Base-by-base conservation (phyloP, 75 land plant species). In the Azolla pinnata region DNA sequence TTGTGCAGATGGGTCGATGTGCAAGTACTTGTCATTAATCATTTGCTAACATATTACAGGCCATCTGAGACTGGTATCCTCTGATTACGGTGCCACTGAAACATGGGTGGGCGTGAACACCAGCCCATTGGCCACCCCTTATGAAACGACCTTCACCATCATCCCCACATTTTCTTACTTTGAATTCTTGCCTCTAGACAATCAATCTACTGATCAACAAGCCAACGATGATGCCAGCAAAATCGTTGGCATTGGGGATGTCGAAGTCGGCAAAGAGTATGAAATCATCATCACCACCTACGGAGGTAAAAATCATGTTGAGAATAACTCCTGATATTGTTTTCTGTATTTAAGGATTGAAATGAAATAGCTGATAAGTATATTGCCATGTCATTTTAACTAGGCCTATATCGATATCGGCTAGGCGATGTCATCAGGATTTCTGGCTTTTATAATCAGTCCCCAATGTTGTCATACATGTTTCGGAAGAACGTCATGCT, bases 81-180 rank as follows among this genome's bases (percentile, higher is more conserved):
- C 69, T 3, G 88, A 79, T 42, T 85, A 85, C 58, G 88, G 85
- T 16, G 59, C 88, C 5, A 69, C 85, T 0, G 88, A 85, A 69
- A 52, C 82, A 33, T 78, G 84, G 79, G 65, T 84, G 26, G 88
- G 77, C 2, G 76, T 59, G 4, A 84, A 81, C 54, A 23, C 76
- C 8, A 57, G 78, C 31, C 88, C 85, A 10, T 45, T 28, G 2
- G 47, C 34, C 0, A 60, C 77, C 0, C 85, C 85, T 0, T 79
- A 85, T 31, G 30, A 52, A 10, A 73, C 62, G 7, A 65, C 67
- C 29, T 85, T 67, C 59, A 64, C 88, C 1, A 70, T 82, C 25
- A 31, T 81, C 7, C 88, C 88, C 16, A 62, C 64, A 38, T 53
- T 79, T 52, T 62, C 76, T 48, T 85, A 85, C 67, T 85, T 81